Evolutionary conservation across 2,329 filamentous ascomycete species (phyloP), one percentile per base, ranked within the genome.

Genomic region (Sporothrix brunneoviolacea): DNA sequence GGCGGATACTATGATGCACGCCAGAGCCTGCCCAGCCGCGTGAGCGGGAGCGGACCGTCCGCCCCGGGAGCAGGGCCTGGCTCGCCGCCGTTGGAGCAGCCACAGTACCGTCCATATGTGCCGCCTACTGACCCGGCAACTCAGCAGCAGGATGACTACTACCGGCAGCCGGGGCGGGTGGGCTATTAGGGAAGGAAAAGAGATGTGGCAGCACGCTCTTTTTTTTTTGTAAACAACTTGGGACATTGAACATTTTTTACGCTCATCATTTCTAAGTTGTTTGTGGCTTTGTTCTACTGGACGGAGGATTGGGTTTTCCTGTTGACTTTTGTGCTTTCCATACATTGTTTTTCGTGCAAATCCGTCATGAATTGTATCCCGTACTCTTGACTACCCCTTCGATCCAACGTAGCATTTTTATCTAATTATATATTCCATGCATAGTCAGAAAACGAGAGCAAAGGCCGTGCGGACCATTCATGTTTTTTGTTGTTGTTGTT

Each of bases 51-150:
- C 22, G 46, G 46, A 2, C n/a, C 32, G 4, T 37, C 19, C 4
- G 35, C 43, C 4, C 30, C 22, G 4, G 38, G 45, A 10, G 42
- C 35, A 8, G 32, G 6, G 32, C 24, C 24, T 1, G 47, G 27
- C 28, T 30, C 52, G 3, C 45, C 37, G 12, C 50, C 42, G 15
- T 27, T 19, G 16, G 44, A 58, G 16, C 68, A 71, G 58, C 69
- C 69, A 35, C 77, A 80, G 61, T 84, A 83, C 58, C 82, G 77
- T 62, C 74, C 81, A 0, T 84, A 84, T 52, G 72, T 75, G 3
- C 78, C 78, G 4, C 74, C 54, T 35, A 61, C 27, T n/a, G 65
- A 55, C 49, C 46, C 61, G 16, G 30, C 72, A 67, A 9, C 71
- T 72, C 76, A 21, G 43, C 39, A 16, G n/a, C 42, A 19, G 37